Percentiles rank a stretch among this genome's conserved stretches.
Conservation (phyloP, 1,139 yeast species). For the Meyerozyma carpophila region DNA sequence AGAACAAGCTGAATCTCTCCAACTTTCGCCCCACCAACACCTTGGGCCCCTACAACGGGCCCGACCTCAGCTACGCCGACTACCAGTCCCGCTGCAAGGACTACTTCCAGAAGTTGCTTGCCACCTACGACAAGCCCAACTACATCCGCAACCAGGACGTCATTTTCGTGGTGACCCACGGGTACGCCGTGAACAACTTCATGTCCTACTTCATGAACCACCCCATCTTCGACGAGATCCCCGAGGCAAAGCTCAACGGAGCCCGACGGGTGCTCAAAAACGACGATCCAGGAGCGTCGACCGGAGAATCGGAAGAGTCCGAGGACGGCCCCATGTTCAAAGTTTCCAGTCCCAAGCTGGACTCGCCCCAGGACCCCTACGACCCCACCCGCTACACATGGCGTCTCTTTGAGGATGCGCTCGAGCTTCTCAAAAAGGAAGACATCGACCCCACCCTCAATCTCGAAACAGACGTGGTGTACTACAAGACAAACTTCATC, state of each 20-base stretch:
- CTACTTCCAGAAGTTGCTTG: constrained; percentile 39
- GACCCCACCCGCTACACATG: constrained; percentile 23
- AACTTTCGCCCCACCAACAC: constrained; percentile 44
- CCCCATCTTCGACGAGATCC: constrained; percentile 44
- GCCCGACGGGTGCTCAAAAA: constrained; percentile 20
- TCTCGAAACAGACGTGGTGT: constrained; percentile 40
- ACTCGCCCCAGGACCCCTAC: constrained; percentile 9
- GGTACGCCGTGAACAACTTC: constrained; percentile 38
- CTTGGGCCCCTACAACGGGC: constrained; percentile 45
- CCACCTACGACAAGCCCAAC: constrained; percentile 39
- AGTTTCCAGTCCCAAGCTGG: neutral
- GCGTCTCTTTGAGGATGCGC: constrained; percentile 31
- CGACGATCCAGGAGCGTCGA: constrained; percentile 3
- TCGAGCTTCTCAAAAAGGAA: constrained; percentile 23
- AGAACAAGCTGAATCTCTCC: constrained; percentile 31
- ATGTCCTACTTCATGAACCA: constrained; percentile 39
- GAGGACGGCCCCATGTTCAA: neutral
- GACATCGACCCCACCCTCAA: constrained; percentile 30
- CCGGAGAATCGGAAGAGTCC: neutral
- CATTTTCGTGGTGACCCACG: constrained; percentile 38
- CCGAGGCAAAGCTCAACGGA: constrained; percentile 35
- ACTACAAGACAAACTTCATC: constrained; percentile 42
- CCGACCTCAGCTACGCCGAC: constrained; percentile 36
- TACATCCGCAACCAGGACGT: constrained; percentile 32
- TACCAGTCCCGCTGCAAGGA: constrained; percentile 37